Evolutionary conservation across 2,329 filamentous ascomycete genomes (phyloP).

Genomic region (Neofusicoccum laricinum): DNA sequence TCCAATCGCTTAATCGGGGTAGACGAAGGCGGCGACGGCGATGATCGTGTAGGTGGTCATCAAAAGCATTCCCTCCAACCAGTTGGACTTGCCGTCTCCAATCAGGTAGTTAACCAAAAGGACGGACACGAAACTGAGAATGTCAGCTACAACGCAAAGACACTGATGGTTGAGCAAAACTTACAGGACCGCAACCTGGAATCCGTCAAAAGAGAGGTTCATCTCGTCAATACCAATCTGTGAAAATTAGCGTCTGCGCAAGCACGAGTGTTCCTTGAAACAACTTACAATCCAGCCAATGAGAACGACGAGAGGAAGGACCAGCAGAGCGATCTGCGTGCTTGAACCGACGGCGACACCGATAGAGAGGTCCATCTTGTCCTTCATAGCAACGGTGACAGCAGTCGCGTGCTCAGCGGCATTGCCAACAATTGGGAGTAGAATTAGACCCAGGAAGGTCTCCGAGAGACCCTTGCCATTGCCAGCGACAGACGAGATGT

Average conservation of each 20-base stretch:
- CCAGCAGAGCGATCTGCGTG: constrained; percentile 63
- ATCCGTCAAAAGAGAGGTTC: constrained; percentile 82
- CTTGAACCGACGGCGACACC: constrained; percentile 64
- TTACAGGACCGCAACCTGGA: constrained; percentile 65
- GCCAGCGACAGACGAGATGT: constrained; percentile 55
- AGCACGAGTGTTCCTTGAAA: neutral
- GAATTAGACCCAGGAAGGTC: constrained; percentile 62
- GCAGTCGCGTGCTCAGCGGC: constrained; percentile 66
- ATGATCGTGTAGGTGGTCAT: constrained; percentile 63
- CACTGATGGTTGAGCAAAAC: constrained; percentile 54
- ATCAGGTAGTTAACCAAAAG: constrained; percentile 62
- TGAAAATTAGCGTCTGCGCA: neutral
- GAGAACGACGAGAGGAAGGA: constrained; percentile 59
- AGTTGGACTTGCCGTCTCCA: constrained; percentile 56
- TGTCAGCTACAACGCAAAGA: constrained; percentile 45
- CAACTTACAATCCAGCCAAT: constrained; percentile 53
- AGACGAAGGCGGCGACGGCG: constrained; percentile 57
- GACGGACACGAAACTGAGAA: constrained; percentile 49
- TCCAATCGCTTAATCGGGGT: constrained; percentile 26
- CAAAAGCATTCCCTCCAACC: constrained; percentile 60
- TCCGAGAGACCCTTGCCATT: constrained; percentile 48
- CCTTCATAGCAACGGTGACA: constrained; percentile 60
- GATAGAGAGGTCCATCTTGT: constrained; percentile 68
- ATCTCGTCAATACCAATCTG: constrained; percentile 55
- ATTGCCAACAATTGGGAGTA: constrained; percentile 65